Percentiles rank a stretch among this genome's conserved stretches.
Conservation (phyloP, 345 rosid species). For the Noccaea caerulescens region DNA sequence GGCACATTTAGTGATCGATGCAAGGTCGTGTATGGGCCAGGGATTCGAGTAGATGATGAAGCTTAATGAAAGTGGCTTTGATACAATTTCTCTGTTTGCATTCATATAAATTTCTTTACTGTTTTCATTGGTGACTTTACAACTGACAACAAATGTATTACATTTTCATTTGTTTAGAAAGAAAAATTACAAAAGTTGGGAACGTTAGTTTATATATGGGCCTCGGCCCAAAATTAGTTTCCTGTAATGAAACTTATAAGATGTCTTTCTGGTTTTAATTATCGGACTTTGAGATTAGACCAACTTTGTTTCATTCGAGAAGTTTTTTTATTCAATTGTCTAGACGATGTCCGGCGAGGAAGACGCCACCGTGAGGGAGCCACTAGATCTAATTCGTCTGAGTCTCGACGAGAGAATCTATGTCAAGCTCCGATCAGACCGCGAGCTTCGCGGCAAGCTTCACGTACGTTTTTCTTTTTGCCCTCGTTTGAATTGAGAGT, state of each 20-base stretch:
- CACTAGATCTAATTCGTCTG: constrained; percentile 92
- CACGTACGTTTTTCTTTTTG: constrained; percentile 55
- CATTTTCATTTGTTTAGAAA: too few relatives aligned
- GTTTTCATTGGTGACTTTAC: too few relatives aligned
- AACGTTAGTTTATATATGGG: not conserved
- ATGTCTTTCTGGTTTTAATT: constrained; percentile 1
- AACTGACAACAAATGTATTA: too few relatives aligned
- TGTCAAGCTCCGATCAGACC: constrained; percentile 98
- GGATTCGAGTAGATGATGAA: constrained; percentile 58
- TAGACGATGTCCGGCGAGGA: constrained; percentile 81
- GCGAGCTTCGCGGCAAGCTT: constrained; percentile 99
- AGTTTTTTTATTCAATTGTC: not conserved
- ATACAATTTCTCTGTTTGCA: too few relatives aligned
- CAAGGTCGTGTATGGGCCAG: constrained; percentile 73
- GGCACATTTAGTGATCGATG: constrained; percentile 78
- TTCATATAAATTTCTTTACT: too few relatives aligned
- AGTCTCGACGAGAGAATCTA: constrained; percentile 99
- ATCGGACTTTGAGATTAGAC: constrained; percentile 6
- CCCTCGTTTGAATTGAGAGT: not conserved
- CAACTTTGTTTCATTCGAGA: constrained; percentile 4
- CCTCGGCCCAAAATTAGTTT: not conserved
- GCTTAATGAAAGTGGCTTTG: constrained; percentile 41
- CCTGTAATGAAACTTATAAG: not conserved
- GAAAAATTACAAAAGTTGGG: too few relatives aligned
- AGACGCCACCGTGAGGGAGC: constrained; percentile 98